phyloP scores from a whole-genome alignment of 768 basidiomycete species.

The Infundibulicybe gibba region DNA sequence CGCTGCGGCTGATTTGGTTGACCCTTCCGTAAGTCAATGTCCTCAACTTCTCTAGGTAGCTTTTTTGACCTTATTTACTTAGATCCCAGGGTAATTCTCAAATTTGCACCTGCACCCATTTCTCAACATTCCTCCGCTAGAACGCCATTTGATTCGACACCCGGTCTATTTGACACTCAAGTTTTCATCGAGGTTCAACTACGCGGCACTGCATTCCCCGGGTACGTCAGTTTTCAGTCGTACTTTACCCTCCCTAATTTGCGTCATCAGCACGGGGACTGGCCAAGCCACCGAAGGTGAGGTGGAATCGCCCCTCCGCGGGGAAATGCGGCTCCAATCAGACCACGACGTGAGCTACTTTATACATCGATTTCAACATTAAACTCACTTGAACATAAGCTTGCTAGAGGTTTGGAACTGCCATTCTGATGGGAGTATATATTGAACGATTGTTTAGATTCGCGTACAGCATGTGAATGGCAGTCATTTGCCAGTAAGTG shows the following conservation, averaged over 20 bases:
- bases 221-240: slow-evolving; percentile 18
- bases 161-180: not conserved
- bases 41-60: no score
- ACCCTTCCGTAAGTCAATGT: slow-evolving; percentile 6
- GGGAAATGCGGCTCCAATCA: slow-evolving; percentile 42
- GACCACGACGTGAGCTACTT: slow-evolving; percentile 25
- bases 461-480: slow-evolving; percentile 44
- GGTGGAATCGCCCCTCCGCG: slow-evolving; percentile 31
- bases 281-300: slow-evolving; percentile 27
- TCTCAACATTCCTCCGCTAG: not conserved
- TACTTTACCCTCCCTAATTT: slow-evolving; percentile 4
- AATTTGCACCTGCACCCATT: no score
- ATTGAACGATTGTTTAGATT: slow-evolving; percentile 21
- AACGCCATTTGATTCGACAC: not conserved
- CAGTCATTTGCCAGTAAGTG: slow-evolving; percentile 36
- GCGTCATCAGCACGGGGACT: slow-evolving; percentile 21
- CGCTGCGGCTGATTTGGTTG: slow-evolving; percentile 28
- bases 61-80: no score
- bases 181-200: slow-evolving; percentile 21
- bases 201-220: slow-evolving; percentile 37
- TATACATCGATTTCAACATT: not conserved
- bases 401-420: slow-evolving; percentile 18
- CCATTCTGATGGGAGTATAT: not conserved
- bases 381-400: slow-evolving; percentile 6
- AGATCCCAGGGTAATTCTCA: slow-evolving; percentile 15